A percentile compares a stretch with the other conserved stretches of the same genome.
phyloP scores from a whole-genome alignment of 257 asterid genomes.

The Solanum habrochaites region DNA sequence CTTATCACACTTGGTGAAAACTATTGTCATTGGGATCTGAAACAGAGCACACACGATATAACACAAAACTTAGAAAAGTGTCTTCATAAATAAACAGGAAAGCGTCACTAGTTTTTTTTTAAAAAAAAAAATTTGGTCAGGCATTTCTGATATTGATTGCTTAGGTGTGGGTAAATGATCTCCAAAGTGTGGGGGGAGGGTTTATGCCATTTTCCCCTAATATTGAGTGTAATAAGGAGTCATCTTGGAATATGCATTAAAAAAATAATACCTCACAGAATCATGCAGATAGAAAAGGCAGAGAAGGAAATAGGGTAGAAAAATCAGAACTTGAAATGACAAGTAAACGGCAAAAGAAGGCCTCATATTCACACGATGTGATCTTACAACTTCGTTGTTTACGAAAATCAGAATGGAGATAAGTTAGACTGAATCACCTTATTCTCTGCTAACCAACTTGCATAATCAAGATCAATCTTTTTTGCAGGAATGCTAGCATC shows the following conservation, averaged over 20 bases:
- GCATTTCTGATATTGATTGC: not conserved
- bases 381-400: not conserved
- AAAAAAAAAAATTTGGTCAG: not conserved
- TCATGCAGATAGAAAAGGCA: not conserved
- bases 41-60: not conserved
- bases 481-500: conserved; percentile 96
- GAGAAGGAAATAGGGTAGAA: not conserved
- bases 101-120: not conserved
- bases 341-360: not conserved
- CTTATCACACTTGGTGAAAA: conserved; percentile 93
- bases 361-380: not conserved
- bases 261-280: not conserved
- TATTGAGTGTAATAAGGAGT: not conserved
- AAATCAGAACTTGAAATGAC: not conserved
- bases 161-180: not conserved
- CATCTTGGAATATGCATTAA: not conserved
- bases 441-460: conserved; percentile 91
- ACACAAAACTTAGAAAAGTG: not conserved
- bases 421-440: conserved; percentile 33
- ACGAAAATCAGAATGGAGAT: not conserved
- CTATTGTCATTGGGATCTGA: conserved; percentile 92
- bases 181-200: not conserved
- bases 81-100: not conserved
- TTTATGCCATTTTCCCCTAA: not conserved
- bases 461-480: conserved; percentile 80